phyloP scores from a whole-genome alignment of 2,329 filamentous ascomycete species.

The Phyllosticta ampelicida region DNA sequence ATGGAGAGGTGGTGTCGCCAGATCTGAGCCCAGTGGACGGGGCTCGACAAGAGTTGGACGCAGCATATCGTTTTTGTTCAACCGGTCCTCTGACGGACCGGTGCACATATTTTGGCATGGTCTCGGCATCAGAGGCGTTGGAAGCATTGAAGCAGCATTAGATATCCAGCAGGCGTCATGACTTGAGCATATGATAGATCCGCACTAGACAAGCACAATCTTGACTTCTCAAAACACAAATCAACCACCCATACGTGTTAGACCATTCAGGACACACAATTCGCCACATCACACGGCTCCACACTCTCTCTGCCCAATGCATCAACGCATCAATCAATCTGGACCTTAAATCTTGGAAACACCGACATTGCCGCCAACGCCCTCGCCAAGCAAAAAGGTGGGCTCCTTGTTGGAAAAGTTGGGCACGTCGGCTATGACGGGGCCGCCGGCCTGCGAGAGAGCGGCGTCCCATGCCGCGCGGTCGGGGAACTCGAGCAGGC shows the following conservation, averaged over 20 bases:
- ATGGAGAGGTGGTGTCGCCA: conserved; percentile 58
- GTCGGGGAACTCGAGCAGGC: conserved; percentile 22
- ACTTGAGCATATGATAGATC: too few relatives aligned
- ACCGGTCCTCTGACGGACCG: background rate
- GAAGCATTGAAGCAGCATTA: background rate
- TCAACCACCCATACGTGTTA: background rate
- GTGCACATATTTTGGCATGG: background rate
- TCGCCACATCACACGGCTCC: background rate
- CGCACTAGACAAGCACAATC: background rate
- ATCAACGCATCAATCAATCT: too few relatives aligned
- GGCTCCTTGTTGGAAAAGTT: conserved; percentile 29
- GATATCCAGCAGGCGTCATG: background rate
- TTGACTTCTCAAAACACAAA: background rate
- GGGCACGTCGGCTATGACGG: conserved; percentile 21
- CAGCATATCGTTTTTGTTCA: background rate
- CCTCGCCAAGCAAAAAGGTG: conserved; percentile 15
- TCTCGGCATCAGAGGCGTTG: background rate
- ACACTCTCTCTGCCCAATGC: too few relatives aligned
- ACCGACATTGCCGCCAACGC: conserved; percentile 13
- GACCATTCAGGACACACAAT: background rate
- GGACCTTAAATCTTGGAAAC: background rate
- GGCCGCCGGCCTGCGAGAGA: conserved; percentile 14
- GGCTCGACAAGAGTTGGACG: background rate
- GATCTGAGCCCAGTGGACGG: background rate
- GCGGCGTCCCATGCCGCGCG: conserved; percentile 20